A percentile compares a stretch with the other conserved stretches of the same genome.
These are phyloP conservation scores for Penicillium arizonense DNA, from an alignment of 495 filamentous ascomycete species.

Conservation along the genomic window DNA sequence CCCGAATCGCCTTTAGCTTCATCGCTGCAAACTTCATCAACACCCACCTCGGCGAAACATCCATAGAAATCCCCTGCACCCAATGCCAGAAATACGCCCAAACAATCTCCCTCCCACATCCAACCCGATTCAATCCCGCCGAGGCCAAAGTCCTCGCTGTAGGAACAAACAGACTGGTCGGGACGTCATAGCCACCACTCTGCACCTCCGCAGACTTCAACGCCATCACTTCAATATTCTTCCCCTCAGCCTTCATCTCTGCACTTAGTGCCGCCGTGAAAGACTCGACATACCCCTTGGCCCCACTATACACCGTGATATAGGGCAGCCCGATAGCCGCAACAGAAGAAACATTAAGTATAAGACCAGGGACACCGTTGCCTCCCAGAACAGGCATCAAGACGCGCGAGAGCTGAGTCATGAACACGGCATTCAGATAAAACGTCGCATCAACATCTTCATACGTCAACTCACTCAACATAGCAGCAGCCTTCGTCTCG, in stretches of 20 bases:
- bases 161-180: conserved; percentile 20
- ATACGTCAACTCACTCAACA: conserved; percentile 18
- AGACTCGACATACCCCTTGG: conserved; percentile 38
- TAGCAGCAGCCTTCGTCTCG: conserved; percentile 14
- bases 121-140: conserved; percentile 30
- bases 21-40: conserved; percentile 16
- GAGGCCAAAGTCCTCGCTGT: conserved; percentile 19
- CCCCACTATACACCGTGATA: conserved; percentile 30
- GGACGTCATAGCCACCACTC: conserved; percentile 20
- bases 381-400: conserved; percentile 32
- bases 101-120: conserved; percentile 25
- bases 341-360: conserved; percentile 44
- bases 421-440: conserved; percentile 39
- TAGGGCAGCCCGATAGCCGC: conserved; percentile 34
- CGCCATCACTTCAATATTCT: conserved; percentile 27
- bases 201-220: conserved; percentile 24
- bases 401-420: conserved; percentile 39
- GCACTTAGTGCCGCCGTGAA: conserved; percentile 30
- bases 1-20: conserved; percentile 13
- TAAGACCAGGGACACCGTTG: conserved; percentile 26
- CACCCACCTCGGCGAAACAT: conserved; percentile 18
- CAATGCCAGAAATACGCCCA: conserved; percentile 32
- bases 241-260: conserved; percentile 25
- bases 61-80: conserved; percentile 20
- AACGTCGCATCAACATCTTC: conserved; percentile 25